These are phyloP conservation scores for Firmiana major DNA, from an alignment of 345 rosid species.

Conservation along the genomic window DNA sequence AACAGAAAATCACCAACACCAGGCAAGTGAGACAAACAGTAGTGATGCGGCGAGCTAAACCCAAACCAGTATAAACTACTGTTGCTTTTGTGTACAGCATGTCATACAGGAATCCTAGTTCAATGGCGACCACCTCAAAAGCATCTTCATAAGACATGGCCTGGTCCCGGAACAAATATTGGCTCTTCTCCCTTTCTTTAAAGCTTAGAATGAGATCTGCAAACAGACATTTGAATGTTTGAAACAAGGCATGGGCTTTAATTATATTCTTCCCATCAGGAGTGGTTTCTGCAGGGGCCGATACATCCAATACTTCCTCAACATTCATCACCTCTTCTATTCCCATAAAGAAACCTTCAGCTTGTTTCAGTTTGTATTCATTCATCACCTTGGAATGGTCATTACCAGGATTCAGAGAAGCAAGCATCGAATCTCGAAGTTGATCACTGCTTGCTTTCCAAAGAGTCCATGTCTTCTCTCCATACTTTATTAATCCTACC, in stretches of 20 bases:
- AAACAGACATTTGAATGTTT: slow-evolving; percentile 10
- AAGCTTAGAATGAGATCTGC: slow-evolving; percentile 26
- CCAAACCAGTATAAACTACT: background rate
- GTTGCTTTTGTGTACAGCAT: slow-evolving; percentile 24
- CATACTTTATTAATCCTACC: slow-evolving; percentile 19
- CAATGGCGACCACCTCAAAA: slow-evolving; percentile 29
- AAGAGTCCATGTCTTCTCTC: slow-evolving; percentile 21
- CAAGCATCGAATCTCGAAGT: slow-evolving; percentile 4
- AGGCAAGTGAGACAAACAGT: background rate
- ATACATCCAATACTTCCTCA: background rate
- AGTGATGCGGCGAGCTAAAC: slow-evolving; percentile 9
- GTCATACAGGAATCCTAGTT: slow-evolving; percentile 32
- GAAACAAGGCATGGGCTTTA: slow-evolving; percentile 3
- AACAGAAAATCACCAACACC: slow-evolving; percentile 12
- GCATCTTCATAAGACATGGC: background rate
- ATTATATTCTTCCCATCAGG: background rate
- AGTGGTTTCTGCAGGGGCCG: background rate
- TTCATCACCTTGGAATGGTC: slow-evolving; percentile 8
- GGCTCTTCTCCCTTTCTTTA: slow-evolving; percentile 17
- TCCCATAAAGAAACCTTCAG: background rate
- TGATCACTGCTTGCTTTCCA: slow-evolving; percentile 6
- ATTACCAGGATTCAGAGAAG: background rate
- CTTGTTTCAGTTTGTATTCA: background rate
- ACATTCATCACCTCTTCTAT: slow-evolving; percentile 6
- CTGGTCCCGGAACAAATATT: background rate